A percentile compares a stretch with the other conserved stretches of the same genome.
These are phyloP conservation scores for Schwanniomyces polymorphus DNA, from an alignment of 805 yeast genomes.

Conservation along the genomic window DNA sequence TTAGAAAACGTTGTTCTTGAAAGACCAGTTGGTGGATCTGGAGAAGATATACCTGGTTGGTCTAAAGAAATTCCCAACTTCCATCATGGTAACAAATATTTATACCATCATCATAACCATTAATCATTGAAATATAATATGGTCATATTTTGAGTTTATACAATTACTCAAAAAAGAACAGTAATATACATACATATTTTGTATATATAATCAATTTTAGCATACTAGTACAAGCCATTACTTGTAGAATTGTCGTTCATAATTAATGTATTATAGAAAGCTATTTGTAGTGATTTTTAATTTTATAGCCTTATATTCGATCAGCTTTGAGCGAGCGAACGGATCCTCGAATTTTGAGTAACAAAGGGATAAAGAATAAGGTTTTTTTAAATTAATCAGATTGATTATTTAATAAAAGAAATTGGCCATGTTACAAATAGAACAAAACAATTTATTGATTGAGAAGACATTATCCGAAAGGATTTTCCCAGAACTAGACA, in stretches of 20 bases:
- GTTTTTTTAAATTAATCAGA: background rate
- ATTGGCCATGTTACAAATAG: constrained; percentile 73
- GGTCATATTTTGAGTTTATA: background rate
- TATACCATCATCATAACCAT: constrained; percentile 3
- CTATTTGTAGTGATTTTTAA: no score
- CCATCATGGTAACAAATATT: constrained; percentile 3
- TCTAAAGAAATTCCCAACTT: constrained; percentile 46
- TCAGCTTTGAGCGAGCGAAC: background rate
- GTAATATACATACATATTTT: background rate
- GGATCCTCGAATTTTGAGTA: background rate
- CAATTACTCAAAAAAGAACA: background rate
- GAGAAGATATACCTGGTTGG: constrained; percentile 94
- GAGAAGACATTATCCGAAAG: constrained; percentile 79
- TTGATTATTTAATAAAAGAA: background rate
- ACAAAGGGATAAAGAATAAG: background rate
- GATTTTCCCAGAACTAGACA: constrained; percentile 47
- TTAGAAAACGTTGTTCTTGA: constrained; percentile 69
- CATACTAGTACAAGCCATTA: background rate
- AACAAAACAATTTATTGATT: constrained; percentile 78
- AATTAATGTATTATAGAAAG: background rate
- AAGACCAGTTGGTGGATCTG: constrained; percentile 75
- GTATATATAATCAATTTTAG: background rate
- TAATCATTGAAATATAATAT: background rate
- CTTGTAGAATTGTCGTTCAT: background rate
- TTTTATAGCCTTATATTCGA: no score